A percentile compares a stretch with the other conserved stretches of the same genome.
These are phyloP conservation scores for Penicillium capsulatum DNA, from an alignment of 2,329 filamentous ascomycete species.

Conservation along the genomic window DNA sequence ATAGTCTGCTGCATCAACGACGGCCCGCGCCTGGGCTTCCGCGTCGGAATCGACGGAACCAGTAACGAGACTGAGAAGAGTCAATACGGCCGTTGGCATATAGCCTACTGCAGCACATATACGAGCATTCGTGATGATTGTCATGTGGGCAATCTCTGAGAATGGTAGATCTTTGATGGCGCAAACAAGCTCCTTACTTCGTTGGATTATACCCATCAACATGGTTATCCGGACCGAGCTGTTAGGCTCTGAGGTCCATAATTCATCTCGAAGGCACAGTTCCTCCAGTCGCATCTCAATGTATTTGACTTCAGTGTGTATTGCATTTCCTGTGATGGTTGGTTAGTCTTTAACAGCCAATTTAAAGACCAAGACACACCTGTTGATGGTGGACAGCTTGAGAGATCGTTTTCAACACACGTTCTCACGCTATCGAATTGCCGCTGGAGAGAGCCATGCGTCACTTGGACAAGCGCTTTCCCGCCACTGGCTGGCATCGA, in stretches of 20 bases:
- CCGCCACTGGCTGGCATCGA: conserved; percentile 17
- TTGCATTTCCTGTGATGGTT: conserved; percentile 11
- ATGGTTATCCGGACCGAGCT: conserved; percentile 16
- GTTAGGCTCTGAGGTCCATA: conserved; percentile 17
- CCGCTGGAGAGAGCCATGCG: conserved; percentile 14
- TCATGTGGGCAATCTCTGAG: conserved; percentile 13
- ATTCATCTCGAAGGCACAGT: conserved; percentile 19
- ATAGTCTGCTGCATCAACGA: conserved; percentile 17
- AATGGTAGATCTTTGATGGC: conserved; percentile 8
- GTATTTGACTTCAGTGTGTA: conserved; percentile 18
- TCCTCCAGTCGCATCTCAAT: conserved; percentile 18
- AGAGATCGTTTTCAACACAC: conserved; percentile 8
- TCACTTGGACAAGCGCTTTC: conserved; percentile 11
- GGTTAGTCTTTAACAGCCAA: conserved; percentile 2
- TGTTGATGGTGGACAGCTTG: conserved; percentile 10
- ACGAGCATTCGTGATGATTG: conserved; percentile 11
- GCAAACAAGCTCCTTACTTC: conserved; percentile 17
- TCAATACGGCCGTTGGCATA: conserved; percentile 13
- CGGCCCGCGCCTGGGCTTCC: conserved; percentile 9
- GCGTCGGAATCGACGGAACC: conserved; percentile 2
- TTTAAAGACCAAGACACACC: conserved; percentile 6
- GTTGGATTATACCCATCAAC: conserved; percentile 18
- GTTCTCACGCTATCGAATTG: conserved; percentile 9
- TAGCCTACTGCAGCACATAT: conserved; percentile 17
- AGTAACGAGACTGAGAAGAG: conserved; percentile 11